These are phyloP conservation scores for Russula virescens DNA, from an alignment of 768 basidiomycete species.

Conservation along the genomic window DNA sequence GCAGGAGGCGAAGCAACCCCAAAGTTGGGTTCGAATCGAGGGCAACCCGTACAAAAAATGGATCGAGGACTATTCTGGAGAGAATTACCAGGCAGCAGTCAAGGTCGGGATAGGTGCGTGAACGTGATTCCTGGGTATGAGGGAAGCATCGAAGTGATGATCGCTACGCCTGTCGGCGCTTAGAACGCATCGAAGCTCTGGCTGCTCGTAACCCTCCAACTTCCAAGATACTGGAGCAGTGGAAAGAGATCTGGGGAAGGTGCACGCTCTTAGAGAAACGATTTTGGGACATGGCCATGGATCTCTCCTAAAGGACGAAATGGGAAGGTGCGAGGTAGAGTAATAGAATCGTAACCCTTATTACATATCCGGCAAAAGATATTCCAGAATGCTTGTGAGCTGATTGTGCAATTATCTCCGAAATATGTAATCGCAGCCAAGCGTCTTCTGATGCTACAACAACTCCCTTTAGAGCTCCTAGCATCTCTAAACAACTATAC, in stretches of 20 bases:
- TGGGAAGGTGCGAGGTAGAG: background rate
- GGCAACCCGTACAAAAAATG: slow-evolving; percentile 71
- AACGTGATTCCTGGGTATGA: too few species aligned
- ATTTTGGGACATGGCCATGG: slow-evolving; percentile 78
- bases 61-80: slow-evolving; percentile 77
- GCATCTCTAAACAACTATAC: too few species aligned
- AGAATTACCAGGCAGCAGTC: slow-evolving; percentile 67
- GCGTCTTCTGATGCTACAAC: too few species aligned
- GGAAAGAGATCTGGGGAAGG: slow-evolving; percentile 66
- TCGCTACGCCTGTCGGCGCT: slow-evolving; percentile 1
- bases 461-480: too few species aligned
- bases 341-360: background rate
- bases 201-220: slow-evolving; percentile 63
- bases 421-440: too few species aligned
- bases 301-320: slow-evolving; percentile 15
- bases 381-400: too few species aligned
- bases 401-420: too few species aligned
- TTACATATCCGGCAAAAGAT: too few species aligned
- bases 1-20: slow-evolving; percentile 42
- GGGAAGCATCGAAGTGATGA: background rate
- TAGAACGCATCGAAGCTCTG: slow-evolving; percentile 70
- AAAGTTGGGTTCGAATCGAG: slow-evolving; percentile 52
- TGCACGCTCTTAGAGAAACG: slow-evolving; percentile 73
- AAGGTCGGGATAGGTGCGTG: slow-evolving; percentile 62
- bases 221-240: slow-evolving; percentile 50